Percentiles rank a stretch among this genome's conserved stretches.
phyloP scores from a whole-genome alignment of 768 basidiomycete species.

The Exsudoporus frostii region DNA sequence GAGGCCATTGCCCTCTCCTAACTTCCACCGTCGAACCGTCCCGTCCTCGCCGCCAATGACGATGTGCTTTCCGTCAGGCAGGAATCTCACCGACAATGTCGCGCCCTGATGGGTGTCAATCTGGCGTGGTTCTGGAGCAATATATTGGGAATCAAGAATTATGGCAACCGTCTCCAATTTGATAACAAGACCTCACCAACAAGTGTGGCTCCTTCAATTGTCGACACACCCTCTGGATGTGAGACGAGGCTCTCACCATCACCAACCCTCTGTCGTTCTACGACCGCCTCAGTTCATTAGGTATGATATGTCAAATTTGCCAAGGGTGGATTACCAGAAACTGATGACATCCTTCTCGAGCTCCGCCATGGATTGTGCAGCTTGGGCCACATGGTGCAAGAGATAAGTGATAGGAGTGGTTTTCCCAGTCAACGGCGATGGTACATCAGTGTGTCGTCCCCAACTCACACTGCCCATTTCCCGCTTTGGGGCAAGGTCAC shows the following conservation, averaged over 20 bases:
- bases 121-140: constrained; percentile 1
- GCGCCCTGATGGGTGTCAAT: neutral
- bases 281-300: neutral
- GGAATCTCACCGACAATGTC: constrained; percentile 10
- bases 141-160: neutral
- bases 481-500: neutral
- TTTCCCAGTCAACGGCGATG: neutral
- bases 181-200: neutral
- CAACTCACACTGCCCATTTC: neutral
- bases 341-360: constrained; percentile 1
- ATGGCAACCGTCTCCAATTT: too few relatives aligned
- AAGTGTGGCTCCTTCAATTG: neutral
- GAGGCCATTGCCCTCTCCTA: neutral
- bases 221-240: neutral
- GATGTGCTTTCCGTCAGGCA: constrained; percentile 9
- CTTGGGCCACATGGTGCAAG: constrained; percentile 5
- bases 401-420: neutral
- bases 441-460: neutral
- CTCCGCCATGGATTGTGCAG: constrained; percentile 8
- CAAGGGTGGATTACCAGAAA: neutral
- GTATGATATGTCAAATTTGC: neutral
- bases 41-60: constrained; percentile 4
- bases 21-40: constrained; percentile 5
- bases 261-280: constrained; percentile 1
- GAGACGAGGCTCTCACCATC: neutral